Evolutionary conservation across 495 filamentous ascomycete species (phyloP), one percentile per base, ranked within the genome.

Genomic region (Talaromyces thailandensis): DNA sequence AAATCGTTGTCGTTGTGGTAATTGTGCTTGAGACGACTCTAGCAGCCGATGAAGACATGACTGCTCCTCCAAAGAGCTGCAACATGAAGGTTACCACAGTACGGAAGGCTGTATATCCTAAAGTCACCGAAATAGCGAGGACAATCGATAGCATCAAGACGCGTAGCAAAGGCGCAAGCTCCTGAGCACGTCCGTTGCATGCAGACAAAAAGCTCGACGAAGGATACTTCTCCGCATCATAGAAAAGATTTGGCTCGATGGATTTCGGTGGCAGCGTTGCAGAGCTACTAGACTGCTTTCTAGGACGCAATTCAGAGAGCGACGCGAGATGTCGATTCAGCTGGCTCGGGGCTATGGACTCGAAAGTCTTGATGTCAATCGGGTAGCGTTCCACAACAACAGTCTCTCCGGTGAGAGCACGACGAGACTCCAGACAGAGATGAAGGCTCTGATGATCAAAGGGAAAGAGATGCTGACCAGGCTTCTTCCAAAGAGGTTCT

Each of bases 311-410:
- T 8, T 78, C 81, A 26, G 85, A 86, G 56, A 92, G 72, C 45
- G 82, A 87, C 58, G 88, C 87, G 56, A 92, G 70, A 66, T 91
- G 90, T 60, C 86, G 76, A 68, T 91, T 92, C 68, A 92, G 81
- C 67, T 92, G 89, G 29, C 83, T 73, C 24, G 87, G 82, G 62
- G 89, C 85, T 66, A 92, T 88, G 53, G 84, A 86, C 64, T 86
- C 75, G 62, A 92, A 92, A 0, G 86, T 89, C 56, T 79, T 74
- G n/a, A 90, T 67, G 65, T 92, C 89, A 65, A 92, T 86, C 14
- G 89, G 89, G 23, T 88, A 77, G 14, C 87, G 82, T 63, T 78
- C 76, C 31, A 86, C 70, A 58, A 86, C 73, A 29, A 77, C 71
- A 3, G 75, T 78, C 63, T 80, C 76, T 58, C 76, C 73, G 29